Evolutionary conservation across 495 filamentous ascomycete species (phyloP).

Genomic region (Chlorociboria aeruginascens): DNA sequence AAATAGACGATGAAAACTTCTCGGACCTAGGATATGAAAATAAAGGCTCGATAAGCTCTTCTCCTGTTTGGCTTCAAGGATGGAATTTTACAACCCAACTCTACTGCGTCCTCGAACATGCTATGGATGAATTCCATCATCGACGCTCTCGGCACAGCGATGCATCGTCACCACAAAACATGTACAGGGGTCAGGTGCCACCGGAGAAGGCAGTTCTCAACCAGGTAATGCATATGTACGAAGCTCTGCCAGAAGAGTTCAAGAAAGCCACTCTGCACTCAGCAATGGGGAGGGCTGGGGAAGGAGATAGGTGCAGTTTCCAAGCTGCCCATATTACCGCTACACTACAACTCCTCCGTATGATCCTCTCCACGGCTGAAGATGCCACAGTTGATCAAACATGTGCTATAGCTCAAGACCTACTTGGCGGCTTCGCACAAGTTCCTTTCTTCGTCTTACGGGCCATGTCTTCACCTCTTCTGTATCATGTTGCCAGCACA

Average conservation of each 20-base stretch:
- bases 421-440: constrained; percentile 32
- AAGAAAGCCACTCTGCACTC: constrained; percentile 19
- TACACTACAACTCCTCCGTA: constrained; percentile 37
- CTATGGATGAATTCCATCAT: constrained; percentile 26
- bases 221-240: constrained; percentile 28
- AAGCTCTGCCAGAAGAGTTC: constrained; percentile 27
- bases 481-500: constrained; percentile 38
- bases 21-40: constrained; percentile 17
- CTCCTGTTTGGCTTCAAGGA: constrained; percentile 30
- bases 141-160: constrained; percentile 10
- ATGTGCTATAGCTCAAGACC: constrained; percentile 34
- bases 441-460: constrained; percentile 33
- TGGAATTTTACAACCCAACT: constrained; percentile 42
- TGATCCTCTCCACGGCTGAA: constrained; percentile 33
- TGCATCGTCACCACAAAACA: constrained; percentile 18
- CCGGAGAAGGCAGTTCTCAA: constrained; percentile 26
- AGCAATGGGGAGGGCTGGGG: constrained; percentile 11
- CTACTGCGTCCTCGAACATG: constrained; percentile 37
- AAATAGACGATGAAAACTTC: constrained; percentile 32
- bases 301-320: constrained; percentile 33
- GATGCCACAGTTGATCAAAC: constrained; percentile 31
- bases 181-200: constrained; percentile 12
- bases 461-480: constrained; percentile 37
- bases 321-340: constrained; percentile 43
- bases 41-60: too few relatives aligned